Evolutionary conservation across 2,329 filamentous ascomycete species (phyloP).

Genomic region (Epicoccum nigrum): DNA sequence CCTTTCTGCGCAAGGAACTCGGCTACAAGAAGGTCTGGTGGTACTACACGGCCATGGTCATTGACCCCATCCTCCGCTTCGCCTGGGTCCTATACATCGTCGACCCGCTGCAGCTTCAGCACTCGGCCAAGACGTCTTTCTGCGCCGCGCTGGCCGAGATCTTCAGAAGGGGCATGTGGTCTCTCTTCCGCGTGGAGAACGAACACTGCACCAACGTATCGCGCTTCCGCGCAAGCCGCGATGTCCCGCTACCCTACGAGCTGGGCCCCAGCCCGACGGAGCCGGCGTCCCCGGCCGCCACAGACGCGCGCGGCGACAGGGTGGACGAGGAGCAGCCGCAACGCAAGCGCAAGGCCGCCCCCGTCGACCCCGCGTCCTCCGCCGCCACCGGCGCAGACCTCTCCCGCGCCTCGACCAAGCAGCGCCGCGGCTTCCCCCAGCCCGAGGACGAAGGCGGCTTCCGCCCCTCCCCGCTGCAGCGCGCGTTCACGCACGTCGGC

Average conservation of each 20-base stretch:
- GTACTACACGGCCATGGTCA: slow-evolving; percentile 84
- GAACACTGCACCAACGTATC: slow-evolving; percentile 86
- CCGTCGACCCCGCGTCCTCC: slow-evolving; percentile 14
- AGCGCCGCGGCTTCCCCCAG: slow-evolving; percentile 24
- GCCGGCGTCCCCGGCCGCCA: slow-evolving; percentile 2
- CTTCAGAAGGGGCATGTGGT: slow-evolving; percentile 86
- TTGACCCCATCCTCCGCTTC: slow-evolving; percentile 87
- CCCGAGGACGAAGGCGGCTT: slow-evolving; percentile 24
- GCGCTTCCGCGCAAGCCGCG: slow-evolving; percentile 86
- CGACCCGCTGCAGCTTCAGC: slow-evolving; percentile 78
- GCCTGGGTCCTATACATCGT: slow-evolving; percentile 95
- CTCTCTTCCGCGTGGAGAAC: slow-evolving; percentile 92
- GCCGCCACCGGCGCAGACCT: slow-evolving; percentile 22
- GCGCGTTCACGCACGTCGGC: slow-evolving; percentile 60
- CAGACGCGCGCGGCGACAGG: slow-evolving; percentile 11
- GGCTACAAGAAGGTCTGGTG: slow-evolving; percentile 79
- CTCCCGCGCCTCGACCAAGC: slow-evolving; percentile 21
- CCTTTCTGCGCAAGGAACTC: slow-evolving; percentile 70
- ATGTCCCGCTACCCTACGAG: slow-evolving; percentile 84
- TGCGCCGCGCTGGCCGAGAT: slow-evolving; percentile 79
- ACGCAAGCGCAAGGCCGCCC: slow-evolving; percentile 10
- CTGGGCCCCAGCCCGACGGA: slow-evolving; percentile 42
- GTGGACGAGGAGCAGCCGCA: slow-evolving; percentile 43
- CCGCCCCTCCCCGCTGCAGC: slow-evolving; percentile 43
- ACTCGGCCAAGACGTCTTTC: slow-evolving; percentile 83